These are phyloP conservation scores for Colletotrichum nymphaeae DNA, from an alignment of 2,329 filamentous ascomycete genomes.

Conservation along the genomic window DNA sequence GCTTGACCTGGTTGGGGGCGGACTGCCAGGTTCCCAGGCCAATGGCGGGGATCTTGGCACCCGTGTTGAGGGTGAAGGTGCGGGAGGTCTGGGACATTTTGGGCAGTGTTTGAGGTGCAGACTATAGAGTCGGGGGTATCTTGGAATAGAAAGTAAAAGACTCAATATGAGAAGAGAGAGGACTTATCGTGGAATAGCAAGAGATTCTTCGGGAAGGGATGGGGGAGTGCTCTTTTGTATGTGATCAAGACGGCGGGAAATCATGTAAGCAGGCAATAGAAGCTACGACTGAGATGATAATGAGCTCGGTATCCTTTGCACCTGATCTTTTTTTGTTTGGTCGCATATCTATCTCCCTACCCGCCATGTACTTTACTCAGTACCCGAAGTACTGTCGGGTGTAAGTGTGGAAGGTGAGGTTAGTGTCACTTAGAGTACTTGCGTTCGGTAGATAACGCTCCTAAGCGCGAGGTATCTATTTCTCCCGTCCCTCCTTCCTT, in stretches of 20 bases:
- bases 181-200: neutral
- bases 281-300: neutral
- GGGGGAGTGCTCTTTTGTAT: conserved; percentile 31
- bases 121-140: neutral
- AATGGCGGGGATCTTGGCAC: conserved; percentile 81
- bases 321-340: neutral
- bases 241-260: neutral
- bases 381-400: too few species aligned
- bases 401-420: too few species aligned
- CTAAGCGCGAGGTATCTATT: too few species aligned
- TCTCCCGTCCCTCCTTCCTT: too few species aligned
- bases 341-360: neutral
- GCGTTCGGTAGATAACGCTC: too few species aligned
- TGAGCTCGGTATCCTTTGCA: conserved; percentile 17
- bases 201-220: neutral
- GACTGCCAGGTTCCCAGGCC: conserved; percentile 87
- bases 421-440: too few species aligned
- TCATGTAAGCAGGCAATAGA: neutral
- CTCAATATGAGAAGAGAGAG: neutral
- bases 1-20: conserved; percentile 72
- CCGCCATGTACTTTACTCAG: neutral
- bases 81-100: conserved; percentile 44
- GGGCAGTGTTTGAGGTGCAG: neutral
- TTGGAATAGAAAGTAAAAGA: neutral
- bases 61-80: conserved; percentile 78